These are phyloP conservation scores for Chrysanthemum makinoi DNA, from an alignment of 129 eudicot species.

Conservation along the genomic window DNA sequence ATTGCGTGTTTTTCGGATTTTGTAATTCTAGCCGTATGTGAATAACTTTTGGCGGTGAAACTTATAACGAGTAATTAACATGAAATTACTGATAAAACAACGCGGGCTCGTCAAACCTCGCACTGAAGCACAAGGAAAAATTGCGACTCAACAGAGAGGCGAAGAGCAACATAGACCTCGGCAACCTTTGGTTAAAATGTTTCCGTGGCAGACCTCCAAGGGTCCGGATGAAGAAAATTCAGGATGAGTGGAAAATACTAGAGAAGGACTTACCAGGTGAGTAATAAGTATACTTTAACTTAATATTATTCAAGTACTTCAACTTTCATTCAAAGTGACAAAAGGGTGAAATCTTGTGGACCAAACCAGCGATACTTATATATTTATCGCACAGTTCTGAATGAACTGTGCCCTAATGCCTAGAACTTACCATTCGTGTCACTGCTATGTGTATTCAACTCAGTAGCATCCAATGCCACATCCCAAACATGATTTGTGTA, in stretches of 20 bases:
- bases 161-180: conserved; percentile 44
- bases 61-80: conserved; percentile 1
- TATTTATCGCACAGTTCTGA: too few relatives aligned
- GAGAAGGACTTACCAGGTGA: conserved; percentile 63
- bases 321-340: not conserved
- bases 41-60: not conserved
- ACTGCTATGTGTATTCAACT: too few relatives aligned
- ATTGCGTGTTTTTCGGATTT: too few relatives aligned
- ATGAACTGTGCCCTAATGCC: too few relatives aligned
- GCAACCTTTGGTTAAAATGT: not conserved
- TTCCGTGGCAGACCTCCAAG: conserved; percentile 50
- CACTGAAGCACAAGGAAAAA: conserved; percentile 31
- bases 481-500: too few relatives aligned
- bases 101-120: conserved; percentile 42
- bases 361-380: not conserved
- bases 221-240: conserved; percentile 64
- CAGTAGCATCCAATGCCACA: too few relatives aligned
- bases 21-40: not conserved
- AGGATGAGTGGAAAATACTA: conserved; percentile 78
- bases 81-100: conserved; percentile 45
- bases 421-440: too few relatives aligned
- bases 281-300: conserved; percentile 8
- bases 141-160: conserved; percentile 21
- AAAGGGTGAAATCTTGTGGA: not conserved
- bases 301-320: conserved; percentile 12